phyloP scores from a whole-genome alignment of 495 filamentous ascomycete species.

The Cryomyces minteri region DNA sequence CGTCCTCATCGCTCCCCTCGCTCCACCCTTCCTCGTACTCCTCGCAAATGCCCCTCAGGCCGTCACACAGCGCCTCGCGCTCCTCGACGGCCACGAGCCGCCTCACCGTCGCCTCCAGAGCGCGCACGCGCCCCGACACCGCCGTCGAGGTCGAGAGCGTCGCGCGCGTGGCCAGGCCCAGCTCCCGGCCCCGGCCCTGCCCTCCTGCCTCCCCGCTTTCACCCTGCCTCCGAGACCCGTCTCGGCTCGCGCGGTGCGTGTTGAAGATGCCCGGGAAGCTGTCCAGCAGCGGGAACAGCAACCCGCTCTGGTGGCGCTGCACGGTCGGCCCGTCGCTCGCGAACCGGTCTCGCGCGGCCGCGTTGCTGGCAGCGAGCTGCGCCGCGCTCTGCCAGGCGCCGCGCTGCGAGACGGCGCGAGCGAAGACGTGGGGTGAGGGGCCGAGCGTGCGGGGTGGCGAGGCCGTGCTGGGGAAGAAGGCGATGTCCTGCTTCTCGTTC shows the following conservation, averaged over 20 bases:
- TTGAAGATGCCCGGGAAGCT: slow-evolving; percentile 60
- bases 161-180: slow-evolving; percentile 39
- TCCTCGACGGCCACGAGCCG: slow-evolving; percentile 51
- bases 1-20: slow-evolving; percentile 46
- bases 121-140: slow-evolving; percentile 48
- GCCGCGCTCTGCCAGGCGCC: slow-evolving; percentile 10
- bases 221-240: slow-evolving; percentile 6
- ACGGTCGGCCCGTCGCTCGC: neutral
- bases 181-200: slow-evolving; percentile 1
- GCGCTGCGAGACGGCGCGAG: slow-evolving; percentile 9
- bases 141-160: slow-evolving; percentile 57
- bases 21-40: slow-evolving; percentile 82
- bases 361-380: slow-evolving; percentile 4
- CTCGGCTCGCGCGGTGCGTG: neutral
- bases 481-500: slow-evolving; percentile 3
- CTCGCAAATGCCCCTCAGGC: slow-evolving; percentile 70
- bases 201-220: slow-evolving; percentile 6
- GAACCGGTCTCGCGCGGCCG: slow-evolving; percentile 6
- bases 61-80: slow-evolving; percentile 61
- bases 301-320: slow-evolving; percentile 32
- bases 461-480: slow-evolving; percentile 3
- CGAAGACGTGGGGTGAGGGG: slow-evolving; percentile 10
- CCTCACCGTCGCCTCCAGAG: slow-evolving; percentile 38
- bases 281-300: slow-evolving; percentile 61
- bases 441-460: neutral